Conservation (phyloP, 306 rosid genomes). For the Citrullus amarus region DNA sequence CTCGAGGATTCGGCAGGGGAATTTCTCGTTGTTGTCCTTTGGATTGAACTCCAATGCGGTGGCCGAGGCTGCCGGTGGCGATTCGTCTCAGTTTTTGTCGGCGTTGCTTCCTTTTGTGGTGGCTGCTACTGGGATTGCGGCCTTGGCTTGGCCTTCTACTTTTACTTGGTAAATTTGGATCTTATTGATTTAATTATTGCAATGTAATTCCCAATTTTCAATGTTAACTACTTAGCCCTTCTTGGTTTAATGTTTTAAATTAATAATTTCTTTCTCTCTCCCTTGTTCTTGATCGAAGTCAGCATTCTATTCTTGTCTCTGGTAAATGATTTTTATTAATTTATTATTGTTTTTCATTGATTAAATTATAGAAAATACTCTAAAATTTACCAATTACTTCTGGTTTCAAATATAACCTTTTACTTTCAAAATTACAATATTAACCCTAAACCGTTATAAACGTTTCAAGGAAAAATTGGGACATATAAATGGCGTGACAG, state of each 20-base stretch:
- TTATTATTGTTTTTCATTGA: not conserved
- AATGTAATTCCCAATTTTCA: not conserved
- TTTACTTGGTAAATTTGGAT: slow-evolving; percentile 58
- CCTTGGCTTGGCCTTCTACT: slow-evolving; percentile 81
- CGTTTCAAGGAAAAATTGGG: too few relatives aligned
- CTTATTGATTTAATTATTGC: not conserved
- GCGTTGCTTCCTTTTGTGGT: slow-evolving; percentile 93
- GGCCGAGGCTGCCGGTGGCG: slow-evolving; percentile 21
- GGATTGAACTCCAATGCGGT: slow-evolving; percentile 26
- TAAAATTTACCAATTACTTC: too few relatives aligned
- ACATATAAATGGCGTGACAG: too few relatives aligned
- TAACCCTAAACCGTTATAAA: too few relatives aligned
- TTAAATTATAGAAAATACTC: too few relatives aligned
- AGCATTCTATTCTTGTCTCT: not conserved
- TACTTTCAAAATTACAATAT: too few relatives aligned
- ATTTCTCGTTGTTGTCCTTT: slow-evolving; percentile 46
- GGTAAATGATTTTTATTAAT: not conserved
- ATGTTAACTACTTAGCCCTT: not conserved
- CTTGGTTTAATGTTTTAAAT: not conserved
- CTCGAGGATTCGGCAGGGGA: slow-evolving; percentile 27
- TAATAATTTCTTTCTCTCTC: not conserved
- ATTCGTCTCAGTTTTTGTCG: slow-evolving; percentile 59
- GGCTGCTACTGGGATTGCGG: slow-evolving; percentile 77
- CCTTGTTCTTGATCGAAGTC: not conserved
- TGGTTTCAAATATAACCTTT: too few relatives aligned